Percentiles rank a stretch among this genome's conserved stretches.
phyloP scores from a whole-genome alignment of 2,329 filamentous ascomycete species.

The Aspergillus tamarii region DNA sequence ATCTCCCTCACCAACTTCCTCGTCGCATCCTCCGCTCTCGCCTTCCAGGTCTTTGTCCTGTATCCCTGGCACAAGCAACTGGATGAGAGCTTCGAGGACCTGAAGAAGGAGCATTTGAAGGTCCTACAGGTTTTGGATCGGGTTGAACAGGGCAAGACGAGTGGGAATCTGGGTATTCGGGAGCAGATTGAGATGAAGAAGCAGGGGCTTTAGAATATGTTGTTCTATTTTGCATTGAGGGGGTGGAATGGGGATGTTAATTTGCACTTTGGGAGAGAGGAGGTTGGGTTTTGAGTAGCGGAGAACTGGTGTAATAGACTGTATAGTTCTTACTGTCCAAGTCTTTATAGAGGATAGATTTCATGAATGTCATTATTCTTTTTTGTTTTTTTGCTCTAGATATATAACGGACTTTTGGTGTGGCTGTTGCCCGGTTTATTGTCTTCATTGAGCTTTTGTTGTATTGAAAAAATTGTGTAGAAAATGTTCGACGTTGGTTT shows the following conservation, averaged over 20 bases:
- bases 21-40: slow-evolving; percentile 66
- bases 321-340: neutral
- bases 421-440: no score
- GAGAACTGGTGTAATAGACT: neutral
- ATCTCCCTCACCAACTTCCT: slow-evolving; percentile 68
- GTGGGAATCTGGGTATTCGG: neutral
- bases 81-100: slow-evolving; percentile 62
- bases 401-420: neutral
- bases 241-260: neutral
- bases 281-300: no score
- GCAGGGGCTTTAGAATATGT: neutral
- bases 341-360: neutral
- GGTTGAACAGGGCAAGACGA: neutral
- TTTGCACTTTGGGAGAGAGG: no score
- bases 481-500: neutral
- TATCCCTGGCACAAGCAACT: slow-evolving; percentile 73
- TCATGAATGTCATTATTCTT: neutral
- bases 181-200: neutral
- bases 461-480: no score
- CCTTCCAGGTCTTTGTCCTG: slow-evolving; percentile 70
- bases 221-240: neutral
- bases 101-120: slow-evolving; percentile 60
- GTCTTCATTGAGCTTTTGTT: no score
- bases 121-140: slow-evolving; percentile 31
- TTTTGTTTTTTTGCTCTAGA: no score